Conservation (phyloP, 2,329 filamentous ascomycete genomes). For the Diaporthe capsici region DNA sequence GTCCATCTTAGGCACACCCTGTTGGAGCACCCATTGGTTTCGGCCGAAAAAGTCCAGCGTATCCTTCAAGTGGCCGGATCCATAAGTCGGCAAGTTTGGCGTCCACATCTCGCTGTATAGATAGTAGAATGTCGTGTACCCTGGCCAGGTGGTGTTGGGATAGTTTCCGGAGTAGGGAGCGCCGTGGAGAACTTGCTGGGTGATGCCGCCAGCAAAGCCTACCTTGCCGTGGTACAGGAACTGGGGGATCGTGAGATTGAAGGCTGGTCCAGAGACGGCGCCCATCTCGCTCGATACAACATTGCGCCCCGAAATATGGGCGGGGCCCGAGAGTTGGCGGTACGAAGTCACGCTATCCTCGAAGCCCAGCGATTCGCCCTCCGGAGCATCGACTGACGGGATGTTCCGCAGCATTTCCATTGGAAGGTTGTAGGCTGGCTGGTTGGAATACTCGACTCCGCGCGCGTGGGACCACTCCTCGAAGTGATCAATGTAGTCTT, state of each 20-base stretch:
- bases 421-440: constrained; percentile 57
- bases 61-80: constrained; percentile 51
- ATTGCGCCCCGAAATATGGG: constrained; percentile 53
- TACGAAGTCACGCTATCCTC: constrained; percentile 55
- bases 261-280: constrained; percentile 47
- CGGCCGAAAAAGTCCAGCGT: constrained; percentile 55
- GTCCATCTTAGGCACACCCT: constrained; percentile 56
- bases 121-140: constrained; percentile 59
- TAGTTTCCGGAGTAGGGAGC: constrained; percentile 57
- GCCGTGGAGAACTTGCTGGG: constrained; percentile 61
- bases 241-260: constrained; percentile 45
- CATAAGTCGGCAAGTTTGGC: constrained; percentile 58
- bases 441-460: constrained; percentile 54
- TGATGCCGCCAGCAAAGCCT: constrained; percentile 57
- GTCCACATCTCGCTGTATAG: constrained; percentile 57
- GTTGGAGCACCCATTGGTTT: constrained; percentile 54
- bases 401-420: constrained; percentile 58
- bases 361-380: constrained; percentile 57
- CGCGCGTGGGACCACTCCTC: constrained; percentile 51
- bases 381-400: constrained; percentile 55
- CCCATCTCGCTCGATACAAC: constrained; percentile 58
- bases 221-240: constrained; percentile 55
- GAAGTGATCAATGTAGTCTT: constrained; percentile 50
- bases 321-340: constrained; percentile 56
- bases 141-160: constrained; percentile 63